Evolutionary conservation across 352 stramenopile genomes (phyloP), one percentile per base, ranked within the genome.

Genomic region (Globisporangium cystogenes): DNA sequence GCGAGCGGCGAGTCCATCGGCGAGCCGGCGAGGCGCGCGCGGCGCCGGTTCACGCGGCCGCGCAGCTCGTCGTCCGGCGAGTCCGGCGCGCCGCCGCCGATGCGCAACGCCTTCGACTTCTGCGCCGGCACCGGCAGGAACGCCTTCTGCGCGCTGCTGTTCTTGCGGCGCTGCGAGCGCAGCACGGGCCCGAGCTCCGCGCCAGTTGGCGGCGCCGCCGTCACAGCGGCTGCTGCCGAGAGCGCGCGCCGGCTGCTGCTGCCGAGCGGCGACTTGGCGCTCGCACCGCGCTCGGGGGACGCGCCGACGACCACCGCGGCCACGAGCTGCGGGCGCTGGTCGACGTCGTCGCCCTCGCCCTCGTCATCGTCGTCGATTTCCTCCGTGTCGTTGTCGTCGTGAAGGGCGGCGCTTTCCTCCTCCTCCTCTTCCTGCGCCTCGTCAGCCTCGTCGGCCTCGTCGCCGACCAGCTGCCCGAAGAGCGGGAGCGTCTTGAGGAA

Each of bases 401-500:
- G 37, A 39, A 24, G 31, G 16, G 47, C 37, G 8, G 29, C 48
- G 33, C 40, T 24, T 23, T 67, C 56, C 6, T 60, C 50, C 1
- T 42, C 54, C 20, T 57, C 53, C 4, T 59, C 44, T 20, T 69
- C 48, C 56, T 46, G 20, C 59, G 33, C 35, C 60, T 33, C 53
- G 23, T 66, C 51, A 16, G 59, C 53, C 12, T 62, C 63, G 7
- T 70, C 55, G 1, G 72, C 67, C 12, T 76, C 58, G 12, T 82
- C 72, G 14, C 53, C 61, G 26, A 85, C 65, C 11, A 84, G 45
- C 44, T 82, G 81, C 35, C 67, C 70, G 15, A 87, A 69, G 6
- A 90, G 61, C 39, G 80, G 80, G n/a, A 91, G 62, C 49, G 77
- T 82, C 42, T 77, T 85, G 27, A 85, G 71, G 7, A 88, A 51